Base-by-base conservation (phyloP, 345 rosid genomes). In the Ceriops decandra region DNA sequence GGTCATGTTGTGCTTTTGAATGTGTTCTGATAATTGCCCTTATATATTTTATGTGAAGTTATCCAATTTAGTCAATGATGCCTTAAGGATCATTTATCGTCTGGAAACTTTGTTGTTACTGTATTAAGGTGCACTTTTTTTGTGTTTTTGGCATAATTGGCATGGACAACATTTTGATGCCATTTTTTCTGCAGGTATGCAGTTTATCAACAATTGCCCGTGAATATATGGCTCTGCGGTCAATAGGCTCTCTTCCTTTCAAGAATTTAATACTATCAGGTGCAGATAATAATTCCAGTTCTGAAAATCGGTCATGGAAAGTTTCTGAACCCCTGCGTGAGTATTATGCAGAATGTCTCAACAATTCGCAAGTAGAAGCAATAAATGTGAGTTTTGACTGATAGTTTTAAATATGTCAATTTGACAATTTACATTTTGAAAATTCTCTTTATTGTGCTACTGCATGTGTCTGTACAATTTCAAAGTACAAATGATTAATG, bases 191-290 rank as follows among this genome's bases (percentile, higher is more conserved):
- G 81, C 79, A 93, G 99, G 76, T 91, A 66, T 89, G 99, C 86
- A 81, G 96, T 78, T 82, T 93, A 66, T 93, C 99, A 66, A 93
- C 99, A 42, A 91, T 91, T 75, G 79, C 80, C 57, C 97, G 96
- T 77, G 97, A 93, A 84, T 93, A 93, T 74, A 63, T 79, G 68
- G 99, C 96, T 70, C 70, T 93, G 54, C 76, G 89, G 75, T 88
- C 93, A 58, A 78, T 93, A 60, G 76, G 86, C 63, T 86, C 89
- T 38, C 95, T 93, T 47, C 96, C 98, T 60, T 93, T 93, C 87
- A 93, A 81, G 88, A 91, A 91, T 84, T 84, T 91, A 73, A 89
- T 93, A 72, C 68, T 93, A 49, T 78, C 75, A 21, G 96, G 89
- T 58, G 64, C 78, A 11, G 90, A 82, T 65, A 79, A 75, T 73